These are phyloP conservation scores for Trifolium pratense DNA, from an alignment of 306 rosid species.

Conservation along the genomic window DNA sequence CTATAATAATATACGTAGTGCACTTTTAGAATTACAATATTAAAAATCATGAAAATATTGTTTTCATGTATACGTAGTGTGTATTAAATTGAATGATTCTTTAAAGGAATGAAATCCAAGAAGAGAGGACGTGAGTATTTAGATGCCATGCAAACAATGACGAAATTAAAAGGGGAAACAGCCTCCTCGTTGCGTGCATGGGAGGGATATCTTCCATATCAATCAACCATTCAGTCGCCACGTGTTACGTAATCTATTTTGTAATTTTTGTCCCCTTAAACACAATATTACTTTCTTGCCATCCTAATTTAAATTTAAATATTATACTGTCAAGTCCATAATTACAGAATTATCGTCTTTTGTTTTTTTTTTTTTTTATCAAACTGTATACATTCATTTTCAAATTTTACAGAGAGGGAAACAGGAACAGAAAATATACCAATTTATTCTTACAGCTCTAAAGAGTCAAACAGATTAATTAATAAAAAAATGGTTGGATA, in stretches of 20 bases:
- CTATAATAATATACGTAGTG: too few species aligned
- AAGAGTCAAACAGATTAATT: too few species aligned
- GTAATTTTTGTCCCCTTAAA: conserved; percentile 25
- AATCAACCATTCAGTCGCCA: conserved; percentile 55
- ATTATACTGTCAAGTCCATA: background rate
- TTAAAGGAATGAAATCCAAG: conserved; percentile 51
- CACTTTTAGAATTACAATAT: too few species aligned
- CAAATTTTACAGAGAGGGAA: background rate
- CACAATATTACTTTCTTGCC: background rate
- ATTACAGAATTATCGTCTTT: conserved; percentile 34
- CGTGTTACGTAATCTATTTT: conserved; percentile 56
- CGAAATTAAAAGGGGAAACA: conserved; percentile 38
- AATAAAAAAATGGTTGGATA: too few species aligned
- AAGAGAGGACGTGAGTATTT: conserved; percentile 48
- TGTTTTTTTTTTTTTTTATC: background rate
- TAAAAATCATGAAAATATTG: too few species aligned
- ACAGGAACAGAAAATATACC: background rate
- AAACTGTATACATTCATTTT: background rate
- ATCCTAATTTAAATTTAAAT: conserved; percentile 26
- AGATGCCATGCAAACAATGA: conserved; percentile 70
- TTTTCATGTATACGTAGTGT: too few species aligned
- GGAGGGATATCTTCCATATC: conserved; percentile 52
- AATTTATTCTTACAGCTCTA: background rate
- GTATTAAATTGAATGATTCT: conserved; percentile 21
- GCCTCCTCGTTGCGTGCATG: conserved; percentile 75